Percentiles rank a stretch among this genome's conserved stretches.
Conservation (phyloP, 75 land plant genomes). For the Selaginella tamariscina region DNA sequence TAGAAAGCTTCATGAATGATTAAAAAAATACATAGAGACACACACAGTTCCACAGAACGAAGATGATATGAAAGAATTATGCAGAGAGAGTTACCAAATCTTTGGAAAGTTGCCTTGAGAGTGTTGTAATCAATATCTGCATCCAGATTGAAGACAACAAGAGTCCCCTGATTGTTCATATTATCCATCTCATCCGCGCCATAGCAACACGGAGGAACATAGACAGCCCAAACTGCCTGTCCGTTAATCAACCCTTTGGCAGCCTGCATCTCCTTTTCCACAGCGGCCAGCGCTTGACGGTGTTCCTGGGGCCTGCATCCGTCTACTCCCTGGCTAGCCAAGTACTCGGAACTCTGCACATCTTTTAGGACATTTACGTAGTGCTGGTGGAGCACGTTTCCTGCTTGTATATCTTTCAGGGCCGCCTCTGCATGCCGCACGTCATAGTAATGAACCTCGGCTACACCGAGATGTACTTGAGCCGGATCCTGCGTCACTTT, state of each 20-base stretch:
- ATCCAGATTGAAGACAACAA: constrained; percentile 77
- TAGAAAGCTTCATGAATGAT: no score
- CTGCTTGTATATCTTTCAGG: constrained; percentile 49
- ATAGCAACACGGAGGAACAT: constrained; percentile 28
- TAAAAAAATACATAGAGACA: neutral
- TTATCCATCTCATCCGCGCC: constrained; percentile 20
- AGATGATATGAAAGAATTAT: neutral
- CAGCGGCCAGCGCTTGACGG: neutral
- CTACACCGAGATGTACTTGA: constrained; percentile 28
- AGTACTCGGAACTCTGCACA: neutral
- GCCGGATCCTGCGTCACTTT: neutral
- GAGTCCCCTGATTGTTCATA: constrained; percentile 63
- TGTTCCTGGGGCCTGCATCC: neutral
- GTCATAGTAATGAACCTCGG: constrained; percentile 77
- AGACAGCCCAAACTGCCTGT: constrained; percentile 83
- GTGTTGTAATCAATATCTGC: constrained; percentile 25
- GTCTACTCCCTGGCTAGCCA: no score
- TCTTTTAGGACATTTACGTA: constrained; percentile 22
- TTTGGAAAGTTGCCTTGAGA: constrained; percentile 44
- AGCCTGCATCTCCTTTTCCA: neutral
- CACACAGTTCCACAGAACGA: constrained; percentile 4
- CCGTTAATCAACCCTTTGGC: constrained; percentile 51
- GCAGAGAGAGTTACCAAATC: constrained; percentile 63
- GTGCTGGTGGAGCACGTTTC: constrained; percentile 67
- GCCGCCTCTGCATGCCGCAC: constrained; percentile 55